These are phyloP conservation scores for Colletotrichum musae DNA, from an alignment of 2,329 filamentous ascomycete genomes.

Conservation along the genomic window DNA sequence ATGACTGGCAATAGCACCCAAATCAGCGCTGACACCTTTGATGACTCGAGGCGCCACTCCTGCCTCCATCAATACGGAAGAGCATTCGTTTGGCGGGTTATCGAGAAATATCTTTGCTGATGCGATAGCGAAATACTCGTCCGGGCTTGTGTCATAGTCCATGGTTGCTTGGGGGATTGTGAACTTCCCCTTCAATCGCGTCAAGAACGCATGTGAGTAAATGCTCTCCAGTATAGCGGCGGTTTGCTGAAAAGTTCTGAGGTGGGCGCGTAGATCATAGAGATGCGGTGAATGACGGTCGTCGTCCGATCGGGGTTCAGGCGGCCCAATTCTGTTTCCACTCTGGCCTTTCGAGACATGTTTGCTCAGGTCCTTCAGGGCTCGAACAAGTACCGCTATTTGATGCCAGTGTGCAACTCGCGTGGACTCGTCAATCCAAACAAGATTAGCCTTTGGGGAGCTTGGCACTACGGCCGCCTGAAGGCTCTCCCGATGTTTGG, in stretches of 20 bases:
- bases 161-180: conserved; percentile 23
- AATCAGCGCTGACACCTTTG: conserved; percentile 27
- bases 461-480: background rate
- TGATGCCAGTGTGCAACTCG: conserved; percentile 36
- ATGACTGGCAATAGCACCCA: conserved; percentile 26
- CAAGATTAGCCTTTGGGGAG: conserved; percentile 14
- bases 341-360: conserved; percentile 15
- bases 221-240: conserved; percentile 31
- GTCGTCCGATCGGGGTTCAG: conserved; percentile 8
- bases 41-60: conserved; percentile 27
- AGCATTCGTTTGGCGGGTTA: conserved; percentile 25
- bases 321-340: conserved; percentile 2
- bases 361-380: conserved; percentile 16
- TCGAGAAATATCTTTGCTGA: conserved; percentile 24
- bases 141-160: conserved; percentile 25
- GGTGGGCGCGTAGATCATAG: conserved; percentile 4
- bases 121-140: conserved; percentile 26
- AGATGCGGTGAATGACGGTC: conserved; percentile 11
- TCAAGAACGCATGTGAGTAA: conserved; percentile 35
- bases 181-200: conserved; percentile 20
- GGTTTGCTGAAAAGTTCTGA: conserved; percentile 21
- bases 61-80: conserved; percentile 10
- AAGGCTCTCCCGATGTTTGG: background rate
- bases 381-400: conserved; percentile 24
- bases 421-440: conserved; percentile 39